phyloP scores from a whole-genome alignment of 2,329 filamentous ascomycete genomes.

The Fusarium chuoi region DNA sequence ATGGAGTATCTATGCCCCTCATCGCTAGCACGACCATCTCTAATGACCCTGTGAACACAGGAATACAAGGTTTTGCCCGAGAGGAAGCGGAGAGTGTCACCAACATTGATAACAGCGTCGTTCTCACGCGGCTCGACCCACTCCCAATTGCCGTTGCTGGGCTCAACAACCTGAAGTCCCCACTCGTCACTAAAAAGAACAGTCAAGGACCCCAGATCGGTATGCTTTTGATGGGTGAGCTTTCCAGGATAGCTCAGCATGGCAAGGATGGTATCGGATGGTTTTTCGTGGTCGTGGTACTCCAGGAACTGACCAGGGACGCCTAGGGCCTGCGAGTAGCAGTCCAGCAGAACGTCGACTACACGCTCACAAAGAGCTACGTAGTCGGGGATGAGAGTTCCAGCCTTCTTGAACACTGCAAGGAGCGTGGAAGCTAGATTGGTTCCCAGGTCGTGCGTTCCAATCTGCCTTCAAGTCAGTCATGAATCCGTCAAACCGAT shows the following conservation, averaged over 20 bases:
- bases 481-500: neutral
- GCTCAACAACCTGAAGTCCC: neutral
- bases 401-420: neutral
- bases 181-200: neutral
- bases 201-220: neutral
- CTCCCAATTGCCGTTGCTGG: neutral
- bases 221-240: neutral
- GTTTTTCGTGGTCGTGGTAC: neutral
- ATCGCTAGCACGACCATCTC: neutral
- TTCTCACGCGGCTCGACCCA: neutral
- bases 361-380: neutral
- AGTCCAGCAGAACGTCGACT: neutral
- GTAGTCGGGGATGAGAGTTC: neutral
- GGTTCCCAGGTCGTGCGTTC: neutral
- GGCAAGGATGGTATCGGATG: neutral
- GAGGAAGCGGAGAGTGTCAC: neutral
- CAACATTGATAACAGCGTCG: neutral
- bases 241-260: neutral
- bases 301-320: neutral
- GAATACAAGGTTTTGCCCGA: neutral
- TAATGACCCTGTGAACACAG: neutral
- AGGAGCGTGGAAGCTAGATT: neutral
- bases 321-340: neutral
- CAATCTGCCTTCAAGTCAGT: neutral
- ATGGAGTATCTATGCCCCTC: neutral